phyloP scores from a whole-genome alignment of 2,329 filamentous ascomycete species.

The Mycogone perniciosa region DNA sequence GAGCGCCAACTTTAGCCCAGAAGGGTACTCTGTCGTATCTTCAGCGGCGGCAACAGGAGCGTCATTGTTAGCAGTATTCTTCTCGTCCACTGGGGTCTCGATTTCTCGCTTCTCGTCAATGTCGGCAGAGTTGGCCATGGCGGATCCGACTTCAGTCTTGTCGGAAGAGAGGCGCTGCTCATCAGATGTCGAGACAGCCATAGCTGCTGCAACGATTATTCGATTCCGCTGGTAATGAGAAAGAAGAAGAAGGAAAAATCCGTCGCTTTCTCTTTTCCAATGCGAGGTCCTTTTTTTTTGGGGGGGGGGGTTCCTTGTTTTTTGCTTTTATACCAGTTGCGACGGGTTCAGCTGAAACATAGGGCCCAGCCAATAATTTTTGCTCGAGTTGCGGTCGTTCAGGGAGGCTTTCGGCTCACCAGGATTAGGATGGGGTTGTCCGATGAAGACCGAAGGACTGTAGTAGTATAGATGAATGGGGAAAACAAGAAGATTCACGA shows the following conservation, averaged over 20 bases:
- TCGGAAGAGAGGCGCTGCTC: slow-evolving; percentile 22
- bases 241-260: neutral
- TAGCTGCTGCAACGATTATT: neutral
- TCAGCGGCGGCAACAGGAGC: slow-evolving; percentile 7
- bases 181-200: neutral
- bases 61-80: slow-evolving; percentile 10
- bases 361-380: no score
- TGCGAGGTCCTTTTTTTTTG: no score
- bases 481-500: no score
- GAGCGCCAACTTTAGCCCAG: slow-evolving; percentile 32
- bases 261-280: no score
- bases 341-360: no score
- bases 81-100: slow-evolving; percentile 3
- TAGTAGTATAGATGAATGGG: no score
- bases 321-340: no score
- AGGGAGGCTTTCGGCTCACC: no score
- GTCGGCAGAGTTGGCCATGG: slow-evolving; percentile 8
- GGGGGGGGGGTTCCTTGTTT: no score
- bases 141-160: slow-evolving; percentile 26
- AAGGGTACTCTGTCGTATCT: slow-evolving; percentile 29
- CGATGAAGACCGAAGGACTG: no score
- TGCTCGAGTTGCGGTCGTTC: no score
- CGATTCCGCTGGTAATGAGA: neutral
- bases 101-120: neutral
- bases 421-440: no score